phyloP scores from a whole-genome alignment of 352 stramenopile species.

The Pythium brachiatum region DNA sequence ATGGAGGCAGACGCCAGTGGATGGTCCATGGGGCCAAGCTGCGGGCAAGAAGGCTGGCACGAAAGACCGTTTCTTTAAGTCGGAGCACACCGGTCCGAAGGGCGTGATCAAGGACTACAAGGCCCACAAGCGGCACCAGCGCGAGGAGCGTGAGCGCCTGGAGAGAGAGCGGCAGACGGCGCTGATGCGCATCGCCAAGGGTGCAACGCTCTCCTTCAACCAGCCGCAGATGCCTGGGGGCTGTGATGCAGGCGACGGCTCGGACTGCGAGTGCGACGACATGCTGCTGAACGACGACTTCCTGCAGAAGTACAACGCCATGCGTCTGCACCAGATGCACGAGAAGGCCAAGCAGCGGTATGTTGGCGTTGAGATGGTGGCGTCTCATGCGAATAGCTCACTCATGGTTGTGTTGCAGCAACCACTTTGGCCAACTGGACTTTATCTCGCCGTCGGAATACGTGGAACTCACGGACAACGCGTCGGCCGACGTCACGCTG shows the following conservation, averaged over 20 bases:
- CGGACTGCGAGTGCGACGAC: slow-evolving; percentile 42
- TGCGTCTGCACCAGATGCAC: slow-evolving; percentile 71
- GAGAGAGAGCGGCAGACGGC: slow-evolving; percentile 49
- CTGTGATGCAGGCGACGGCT: slow-evolving; percentile 20
- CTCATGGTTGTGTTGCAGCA: slow-evolving; percentile 17
- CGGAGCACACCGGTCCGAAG: slow-evolving; percentile 74
- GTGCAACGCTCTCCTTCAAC: slow-evolving; percentile 21
- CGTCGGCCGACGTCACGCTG: slow-evolving; percentile 21
- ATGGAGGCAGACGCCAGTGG: slow-evolving; percentile 55
- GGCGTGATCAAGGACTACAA: slow-evolving; percentile 84
- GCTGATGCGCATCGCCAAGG: slow-evolving; percentile 67
- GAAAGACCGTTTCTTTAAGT: slow-evolving; percentile 49
- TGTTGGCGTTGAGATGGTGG: neutral
- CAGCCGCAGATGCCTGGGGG: neutral
- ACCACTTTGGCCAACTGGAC: slow-evolving; percentile 51
- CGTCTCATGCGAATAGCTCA: neutral
- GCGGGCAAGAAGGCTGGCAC: slow-evolving; percentile 20
- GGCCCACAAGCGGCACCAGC: slow-evolving; percentile 60
- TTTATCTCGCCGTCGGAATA: slow-evolving; percentile 58
- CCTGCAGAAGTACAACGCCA: slow-evolving; percentile 54
- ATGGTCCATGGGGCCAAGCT: slow-evolving; percentile 50
- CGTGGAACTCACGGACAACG: slow-evolving; percentile 41
- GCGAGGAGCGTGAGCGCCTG: slow-evolving; percentile 45
- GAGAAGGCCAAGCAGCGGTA: slow-evolving; percentile 29
- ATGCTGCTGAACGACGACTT: slow-evolving; percentile 56